Percentiles rank a stretch among this genome's conserved stretches.
Conservation (phyloP, 2,329 filamentous ascomycete genomes). For the Phoma sp. region DNA sequence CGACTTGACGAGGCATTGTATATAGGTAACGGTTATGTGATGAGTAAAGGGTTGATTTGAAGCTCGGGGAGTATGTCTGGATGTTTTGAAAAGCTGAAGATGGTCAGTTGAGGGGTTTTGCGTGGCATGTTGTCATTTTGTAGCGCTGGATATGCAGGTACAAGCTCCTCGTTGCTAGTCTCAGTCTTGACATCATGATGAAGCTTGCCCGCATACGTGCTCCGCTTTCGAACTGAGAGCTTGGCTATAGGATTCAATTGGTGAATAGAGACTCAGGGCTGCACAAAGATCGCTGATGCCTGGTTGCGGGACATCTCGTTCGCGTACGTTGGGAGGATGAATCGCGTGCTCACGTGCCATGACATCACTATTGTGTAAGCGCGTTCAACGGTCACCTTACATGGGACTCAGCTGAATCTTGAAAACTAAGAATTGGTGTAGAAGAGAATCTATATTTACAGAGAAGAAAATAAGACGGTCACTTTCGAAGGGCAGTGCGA, state of each 20-base stretch:
- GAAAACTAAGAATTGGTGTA: not conserved
- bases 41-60: not conserved
- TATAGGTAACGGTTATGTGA: not conserved
- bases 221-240: slow-evolving; percentile 1
- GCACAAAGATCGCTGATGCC: not conserved
- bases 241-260: not conserved
- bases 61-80: not conserved
- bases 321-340: not conserved
- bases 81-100: too few relatives aligned
- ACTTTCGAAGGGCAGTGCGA: too few relatives aligned
- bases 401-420: not conserved
- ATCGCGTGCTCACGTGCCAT: slow-evolving; percentile 10
- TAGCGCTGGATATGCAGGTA: slow-evolving; percentile 15
- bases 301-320: not conserved
- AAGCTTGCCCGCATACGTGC: slow-evolving; percentile 6
- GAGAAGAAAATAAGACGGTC: too few relatives aligned
- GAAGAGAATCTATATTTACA: too few relatives aligned
- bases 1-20: slow-evolving; percentile 35
- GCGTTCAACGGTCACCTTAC: not conserved
- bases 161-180: slow-evolving; percentile 11
- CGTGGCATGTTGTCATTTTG: slow-evolving; percentile 10
- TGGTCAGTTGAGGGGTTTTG: not conserved
- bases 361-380: slow-evolving; percentile 6
- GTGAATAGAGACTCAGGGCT: not conserved
- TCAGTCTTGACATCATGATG: slow-evolving; percentile 19